phyloP scores from a whole-genome alignment of 441 rosid species.

The Erodium moschatum region DNA sequence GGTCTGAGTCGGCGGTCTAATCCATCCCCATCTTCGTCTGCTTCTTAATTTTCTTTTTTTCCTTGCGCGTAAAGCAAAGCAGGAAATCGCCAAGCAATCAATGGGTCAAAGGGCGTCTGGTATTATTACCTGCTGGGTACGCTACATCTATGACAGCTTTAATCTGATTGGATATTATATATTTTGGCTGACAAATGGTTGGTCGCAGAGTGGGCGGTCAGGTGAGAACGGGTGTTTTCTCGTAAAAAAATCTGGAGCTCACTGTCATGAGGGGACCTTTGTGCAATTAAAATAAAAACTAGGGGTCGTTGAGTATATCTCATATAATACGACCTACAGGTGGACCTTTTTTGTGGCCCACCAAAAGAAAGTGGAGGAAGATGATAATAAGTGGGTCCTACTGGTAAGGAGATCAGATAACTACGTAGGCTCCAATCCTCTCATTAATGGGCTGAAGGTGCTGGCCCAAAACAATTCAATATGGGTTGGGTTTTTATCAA shows the following conservation, averaged over 20 bases:
- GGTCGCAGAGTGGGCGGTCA: not conserved
- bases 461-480: not conserved
- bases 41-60: not conserved
- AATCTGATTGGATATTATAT: not conserved
- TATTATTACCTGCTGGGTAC: not conserved
- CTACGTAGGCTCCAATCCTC: not conserved
- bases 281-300: not conserved
- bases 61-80: slow-evolving; percentile 6
- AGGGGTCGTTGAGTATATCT: not conserved
- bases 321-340: not conserved
- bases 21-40: slow-evolving; percentile 2
- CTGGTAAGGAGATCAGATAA: not conserved
- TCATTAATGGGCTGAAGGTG: not conserved
- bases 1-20: slow-evolving; percentile 10
- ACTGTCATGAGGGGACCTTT: not conserved
- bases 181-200: not conserved
- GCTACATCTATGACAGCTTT: not conserved
- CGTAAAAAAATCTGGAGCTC: not conserved
- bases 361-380: not conserved
- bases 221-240: not conserved
- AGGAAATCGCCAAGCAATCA: not conserved
- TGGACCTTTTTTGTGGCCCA: not conserved
- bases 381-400: not conserved
- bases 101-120: not conserved
- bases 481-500: too few species aligned